Percentiles rank a stretch among this genome's conserved stretches.
phyloP scores from a whole-genome alignment of 257 asterid species.

The Primulina huaijiensis region DNA sequence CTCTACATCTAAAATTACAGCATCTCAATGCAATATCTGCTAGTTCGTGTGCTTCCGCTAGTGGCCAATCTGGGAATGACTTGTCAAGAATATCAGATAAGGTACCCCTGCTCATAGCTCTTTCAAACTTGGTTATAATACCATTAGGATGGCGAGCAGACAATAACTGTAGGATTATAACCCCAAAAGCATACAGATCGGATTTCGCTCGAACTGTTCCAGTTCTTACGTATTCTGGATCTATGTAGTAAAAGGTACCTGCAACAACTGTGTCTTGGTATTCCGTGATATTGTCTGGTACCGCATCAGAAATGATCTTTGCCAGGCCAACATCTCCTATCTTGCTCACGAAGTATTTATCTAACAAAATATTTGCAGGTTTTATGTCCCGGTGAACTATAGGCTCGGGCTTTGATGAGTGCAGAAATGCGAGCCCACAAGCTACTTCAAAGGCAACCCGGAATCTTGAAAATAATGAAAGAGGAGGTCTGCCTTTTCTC shows the following conservation, averaged over 20 bases:
- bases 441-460: constrained; percentile 79
- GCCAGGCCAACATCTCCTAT: constrained; percentile 92
- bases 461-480: constrained; percentile 76
- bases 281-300: constrained; percentile 75
- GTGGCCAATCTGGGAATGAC: constrained; percentile 68
- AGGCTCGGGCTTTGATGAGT: constrained; percentile 74
- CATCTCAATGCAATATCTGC: constrained; percentile 60
- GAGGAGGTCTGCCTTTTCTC: constrained; percentile 39
- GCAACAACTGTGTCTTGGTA: constrained; percentile 70
- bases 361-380: constrained; percentile 84
- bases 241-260: constrained; percentile 81
- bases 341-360: constrained; percentile 59
- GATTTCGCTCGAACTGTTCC: constrained; percentile 90
- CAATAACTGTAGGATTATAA: constrained; percentile 69
- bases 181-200: constrained; percentile 81
- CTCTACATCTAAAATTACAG: constrained; percentile 77
- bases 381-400: constrained; percentile 84
- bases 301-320: constrained; percentile 53
- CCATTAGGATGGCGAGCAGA: constrained; percentile 63
- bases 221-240: constrained; percentile 87
- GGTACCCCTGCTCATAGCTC: constrained; percentile 45
- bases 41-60: constrained; percentile 57
- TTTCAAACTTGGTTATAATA: constrained; percentile 60
- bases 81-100: constrained; percentile 57
- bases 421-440: constrained; percentile 84